Conservation (phyloP, 768 basidiomycete genomes). For the Pilatotrama ljubarskyi region DNA sequence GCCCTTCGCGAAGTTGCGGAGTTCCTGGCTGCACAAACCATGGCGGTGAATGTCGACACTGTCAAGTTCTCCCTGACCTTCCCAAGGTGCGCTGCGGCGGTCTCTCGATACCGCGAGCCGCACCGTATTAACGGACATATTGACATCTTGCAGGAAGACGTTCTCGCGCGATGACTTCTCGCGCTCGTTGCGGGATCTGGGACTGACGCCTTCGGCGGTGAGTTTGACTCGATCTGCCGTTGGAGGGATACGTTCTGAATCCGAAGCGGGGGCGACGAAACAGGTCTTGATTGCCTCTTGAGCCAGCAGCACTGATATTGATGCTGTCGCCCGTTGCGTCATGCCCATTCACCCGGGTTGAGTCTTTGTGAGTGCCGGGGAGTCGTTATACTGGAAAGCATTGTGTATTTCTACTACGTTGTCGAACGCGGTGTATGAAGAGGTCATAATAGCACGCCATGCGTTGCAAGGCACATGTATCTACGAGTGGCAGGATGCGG, state of each 20-base stretch:
- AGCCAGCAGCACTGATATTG: neutral
- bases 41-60: constrained; percentile 72
- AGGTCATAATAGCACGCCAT: neutral
- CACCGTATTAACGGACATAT: neutral
- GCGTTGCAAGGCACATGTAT: too few relatives aligned
- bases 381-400: neutral
- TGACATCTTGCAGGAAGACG: constrained; percentile 57
- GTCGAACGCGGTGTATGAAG: neutral
- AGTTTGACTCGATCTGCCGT: constrained; percentile 7
- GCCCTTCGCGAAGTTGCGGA: constrained; percentile 87
- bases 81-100: constrained; percentile 61
- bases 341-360: neutral
- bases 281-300: constrained; percentile 32
- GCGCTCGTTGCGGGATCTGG: constrained; percentile 80
- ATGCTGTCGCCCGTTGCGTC: constrained; percentile 4
- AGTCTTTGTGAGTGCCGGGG: neutral
- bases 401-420: neutral
- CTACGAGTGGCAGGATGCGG: neutral
- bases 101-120: neutral
- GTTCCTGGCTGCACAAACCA: constrained; percentile 74
- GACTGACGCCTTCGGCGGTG: constrained; percentile 89
- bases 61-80: constrained; percentile 80
- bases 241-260: neutral
- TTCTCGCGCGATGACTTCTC: constrained; percentile 73
- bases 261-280: neutral